Base-by-base conservation (phyloP, 2,329 filamentous ascomycete species). In the Fusarium verticillioides region DNA sequence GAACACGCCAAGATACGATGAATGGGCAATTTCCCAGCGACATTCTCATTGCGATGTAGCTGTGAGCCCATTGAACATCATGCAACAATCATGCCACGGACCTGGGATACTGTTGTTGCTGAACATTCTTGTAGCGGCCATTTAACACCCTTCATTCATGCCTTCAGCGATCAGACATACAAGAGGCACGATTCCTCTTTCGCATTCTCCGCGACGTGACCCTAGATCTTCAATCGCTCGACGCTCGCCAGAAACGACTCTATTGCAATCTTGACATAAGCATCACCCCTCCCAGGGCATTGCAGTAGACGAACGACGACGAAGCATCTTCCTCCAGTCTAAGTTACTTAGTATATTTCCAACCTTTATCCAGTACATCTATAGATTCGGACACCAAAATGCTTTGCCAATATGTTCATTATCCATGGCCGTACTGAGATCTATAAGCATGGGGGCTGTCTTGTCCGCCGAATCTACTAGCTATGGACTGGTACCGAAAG, bases 171-270 rank as follows among this genome's bases (percentile, higher is more conserved):
- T 19, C 23, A 26, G 18, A 26, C 7, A 28, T 6, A 21, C 23
- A 15, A 30, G 9, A 19, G 4, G 26, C 18, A 10, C 12, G 12
- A 47, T 15, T 21, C 4, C 19, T 46, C 16, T 26, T 7, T 28
- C 23, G 8, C 4, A 19, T 4, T 26, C 16, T 28, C 26, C 7
- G 4, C 26, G 9, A 9, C 5, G 5, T 4, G 7, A 21, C 4
- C 7, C 26, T 13, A 12, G 6, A 3, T 47, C 12, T 2, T 5
- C 5, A 28, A 21, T 12, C 44, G 4, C 5, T 3, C 9, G 11
- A 47, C 21, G 8, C 2, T 28, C 12, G 12, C 26, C 3, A 13
- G 26, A 30, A 16, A 1, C 19, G 4, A 8, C 6, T 46, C 18
- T 10, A 15, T 7, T 15, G 8, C 8, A 21, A 10, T 5, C 23